Base-by-base conservation (phyloP, 306 rosid species). In the Vachellia pachyceras region DNA sequence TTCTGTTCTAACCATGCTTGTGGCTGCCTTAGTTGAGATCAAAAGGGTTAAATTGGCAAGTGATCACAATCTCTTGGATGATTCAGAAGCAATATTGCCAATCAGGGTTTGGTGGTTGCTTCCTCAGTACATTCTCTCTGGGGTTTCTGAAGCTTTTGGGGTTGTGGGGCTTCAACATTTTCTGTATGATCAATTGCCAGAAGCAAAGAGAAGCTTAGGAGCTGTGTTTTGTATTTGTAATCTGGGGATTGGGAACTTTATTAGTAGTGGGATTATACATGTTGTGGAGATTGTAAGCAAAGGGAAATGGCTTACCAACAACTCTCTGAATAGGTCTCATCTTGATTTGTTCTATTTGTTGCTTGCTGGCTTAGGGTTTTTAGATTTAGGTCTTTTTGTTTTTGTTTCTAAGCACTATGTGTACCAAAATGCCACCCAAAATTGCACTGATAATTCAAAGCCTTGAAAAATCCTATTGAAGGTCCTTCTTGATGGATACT, bases 121-220 rank as follows among this genome's bases (percentile, higher is more conserved):
- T 11, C 39, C 67, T 23, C 67, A 60, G 18, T 60, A 60, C 7
- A 25, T 60, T 60, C 18, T 60, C 2, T 1, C 39, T 25, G 67
- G 67, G 33, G 39, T 60, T 60, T 60, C 67, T 23, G 67, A 60
- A 23, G 67, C 67, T 23, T 60, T 60, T 60, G 67, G 39, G 6
- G 12, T 60, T 25, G 67, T 60, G 67, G 67, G 67, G 67, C 39
- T 60, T 23, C 67, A 60, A 60, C 67, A 60, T 60, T 60, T 60
- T 23, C 5, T 60, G 8, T 60, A 60, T 60, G 67, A 60, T 60
- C 67, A 60, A 60, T 23, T 60, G 36, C 67, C 67, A 10, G 37
- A 23, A 29, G 37, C 67, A 4, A 60, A 23, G 67, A 60, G 39
- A 60, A 60, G 67, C 39, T 25, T 60, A 12, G 67, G 67, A 4